Evolutionary conservation across 2,329 filamentous ascomycete species (phyloP), one percentile per base, ranked within the genome.

Genomic region (Fusarium sp.): DNA sequence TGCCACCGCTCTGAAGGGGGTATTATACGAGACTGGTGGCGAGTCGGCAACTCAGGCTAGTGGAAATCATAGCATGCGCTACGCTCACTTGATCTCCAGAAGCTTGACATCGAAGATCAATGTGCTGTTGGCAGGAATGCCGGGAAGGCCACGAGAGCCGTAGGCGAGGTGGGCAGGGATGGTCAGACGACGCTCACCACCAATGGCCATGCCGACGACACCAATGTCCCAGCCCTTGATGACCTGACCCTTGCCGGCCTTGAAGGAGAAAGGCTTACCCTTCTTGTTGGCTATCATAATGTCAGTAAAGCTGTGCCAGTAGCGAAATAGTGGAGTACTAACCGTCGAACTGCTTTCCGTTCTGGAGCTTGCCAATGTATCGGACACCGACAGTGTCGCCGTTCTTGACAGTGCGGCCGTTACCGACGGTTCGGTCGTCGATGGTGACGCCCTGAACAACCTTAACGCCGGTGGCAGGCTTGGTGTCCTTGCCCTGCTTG

Each of bases 171-270:
- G 85, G 50, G 96, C 87, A 50, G 97, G 97, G 77, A 99, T 94
- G 70, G 90, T 95, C 77, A 99, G 87, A 75, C 96, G 91, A 77
- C 96, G 93, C 88, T 99, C 97, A 77, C 94, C 94, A 78, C 96
- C 96, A 74, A 95, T 91, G 75, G 91, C 86, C 94, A 99, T 98
- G 83, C 97, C 97, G 74, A 88, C 87, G 75, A 99, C 86, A 83
- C 96, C 96, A 72, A 98, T 89, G 81, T 99, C 97, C 97, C 96
- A 98, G 75, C 96, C 96, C 88, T 97, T 96, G 86, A 99, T 99
- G 77, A 99, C 97, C 82, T 98, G 93, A 68, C 95, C 95, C 79
- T 91, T 90, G 75, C 96, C 97, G 67, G 97, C 90, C 87, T 95
- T 97, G 90, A 98, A 98, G 74, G 88, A 88, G 86, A 99, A 99